These are phyloP conservation scores for Strigomonas culicis DNA, from an alignment of 208 protist species.

Conservation along the genomic window DNA sequence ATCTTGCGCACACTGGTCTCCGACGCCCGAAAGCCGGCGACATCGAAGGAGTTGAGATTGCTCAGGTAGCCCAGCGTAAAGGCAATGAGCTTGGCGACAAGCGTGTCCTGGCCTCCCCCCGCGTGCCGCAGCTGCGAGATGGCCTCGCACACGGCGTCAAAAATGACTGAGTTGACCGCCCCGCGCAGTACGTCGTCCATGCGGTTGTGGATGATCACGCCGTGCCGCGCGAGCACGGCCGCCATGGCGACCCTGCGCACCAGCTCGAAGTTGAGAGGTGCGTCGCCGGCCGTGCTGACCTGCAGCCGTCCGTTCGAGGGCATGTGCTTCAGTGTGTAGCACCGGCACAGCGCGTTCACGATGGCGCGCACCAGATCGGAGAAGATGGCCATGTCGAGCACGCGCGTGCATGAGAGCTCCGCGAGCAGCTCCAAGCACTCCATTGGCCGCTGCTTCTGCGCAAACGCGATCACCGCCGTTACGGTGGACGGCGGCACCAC, in stretches of 20 bases:
- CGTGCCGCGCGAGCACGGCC: slow-evolving; percentile 56
- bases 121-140: slow-evolving; percentile 64
- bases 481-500: slow-evolving; percentile 57
- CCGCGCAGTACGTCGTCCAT: slow-evolving; percentile 75
- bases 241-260: slow-evolving; percentile 60
- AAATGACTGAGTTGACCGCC: slow-evolving; percentile 85
- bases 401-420: slow-evolving; percentile 69
- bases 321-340: slow-evolving; percentile 73
- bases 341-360: slow-evolving; percentile 49
- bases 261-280: slow-evolving; percentile 20
- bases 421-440: slow-evolving; percentile 66
- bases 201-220: slow-evolving; percentile 72
- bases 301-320: slow-evolving; percentile 74
- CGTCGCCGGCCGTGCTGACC: slow-evolving; percentile 23
- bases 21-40: slow-evolving; percentile 69
- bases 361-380: slow-evolving; percentile 66
- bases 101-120: slow-evolving; percentile 39
- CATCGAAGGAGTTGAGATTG: slow-evolving; percentile 53
- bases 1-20: slow-evolving; percentile 64
- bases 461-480: slow-evolving; percentile 48
- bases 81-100: slow-evolving; percentile 60
- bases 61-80: slow-evolving; percentile 69
- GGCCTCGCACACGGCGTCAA: slow-evolving; percentile 77
- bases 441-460: slow-evolving; percentile 50
- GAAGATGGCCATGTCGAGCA: slow-evolving; percentile 58